phyloP scores from a whole-genome alignment of 306 rosid species.

The Sphenostylis stenocarpa region DNA sequence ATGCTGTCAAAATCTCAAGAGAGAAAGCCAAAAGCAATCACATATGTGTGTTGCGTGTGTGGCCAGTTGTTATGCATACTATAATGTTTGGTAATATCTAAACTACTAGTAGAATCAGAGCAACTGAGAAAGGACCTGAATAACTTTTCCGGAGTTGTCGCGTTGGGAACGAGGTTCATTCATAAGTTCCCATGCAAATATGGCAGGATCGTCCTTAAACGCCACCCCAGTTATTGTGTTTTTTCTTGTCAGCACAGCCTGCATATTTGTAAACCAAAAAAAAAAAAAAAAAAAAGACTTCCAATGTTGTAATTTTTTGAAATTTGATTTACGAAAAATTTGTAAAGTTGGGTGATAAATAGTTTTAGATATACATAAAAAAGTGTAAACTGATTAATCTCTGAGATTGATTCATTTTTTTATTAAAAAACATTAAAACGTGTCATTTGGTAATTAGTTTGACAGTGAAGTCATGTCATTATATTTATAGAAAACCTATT shows the following conservation, averaged over 20 bases:
- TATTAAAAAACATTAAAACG: too few species aligned
- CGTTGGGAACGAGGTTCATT: constrained; percentile 45
- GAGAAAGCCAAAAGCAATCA: not conserved
- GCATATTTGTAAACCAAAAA: not conserved
- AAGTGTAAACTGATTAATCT: too few species aligned
- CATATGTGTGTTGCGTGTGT: not conserved
- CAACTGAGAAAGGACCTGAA: constrained; percentile 38
- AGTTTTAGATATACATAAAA: too few species aligned
- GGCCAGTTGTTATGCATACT: not conserved
- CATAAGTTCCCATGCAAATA: constrained; percentile 52
- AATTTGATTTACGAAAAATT: too few species aligned
- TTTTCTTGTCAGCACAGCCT: constrained; percentile 44
- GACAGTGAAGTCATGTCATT: too few species aligned
- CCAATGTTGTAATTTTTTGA: not conserved
- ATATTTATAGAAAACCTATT: not conserved
- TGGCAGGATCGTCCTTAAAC: constrained; percentile 41
- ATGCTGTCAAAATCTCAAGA: not conserved
- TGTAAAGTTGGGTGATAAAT: too few species aligned
- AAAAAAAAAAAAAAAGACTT: not conserved
- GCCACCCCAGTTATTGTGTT: constrained; percentile 37
- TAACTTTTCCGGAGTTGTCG: constrained; percentile 22
- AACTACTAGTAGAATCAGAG: not conserved
- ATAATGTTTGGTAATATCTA: not conserved
- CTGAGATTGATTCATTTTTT: too few species aligned
- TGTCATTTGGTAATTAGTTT: too few species aligned